Percentiles rank a stretch among this genome's conserved stretches.
phyloP scores from a whole-genome alignment of 768 basidiomycete genomes.

The Suillus occidentalis region DNA sequence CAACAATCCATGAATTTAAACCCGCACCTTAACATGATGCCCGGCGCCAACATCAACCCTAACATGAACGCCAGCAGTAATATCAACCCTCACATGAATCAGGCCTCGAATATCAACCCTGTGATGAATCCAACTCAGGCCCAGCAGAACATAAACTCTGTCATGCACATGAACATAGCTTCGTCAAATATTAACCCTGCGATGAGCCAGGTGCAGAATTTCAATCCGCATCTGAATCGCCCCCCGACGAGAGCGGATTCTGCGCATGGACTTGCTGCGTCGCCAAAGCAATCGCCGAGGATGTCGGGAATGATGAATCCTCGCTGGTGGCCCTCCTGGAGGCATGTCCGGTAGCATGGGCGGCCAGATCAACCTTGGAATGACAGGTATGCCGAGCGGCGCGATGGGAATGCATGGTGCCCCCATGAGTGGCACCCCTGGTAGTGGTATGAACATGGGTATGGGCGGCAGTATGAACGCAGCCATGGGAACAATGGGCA shows the following conservation, averaged over 20 bases:
- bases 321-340: slow-evolving; percentile 5
- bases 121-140: slow-evolving; percentile 11
- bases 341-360: slow-evolving; percentile 11
- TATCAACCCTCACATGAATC: slow-evolving; percentile 19
- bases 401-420: slow-evolving; percentile 18
- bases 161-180: slow-evolving; percentile 17
- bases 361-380: slow-evolving; percentile 8
- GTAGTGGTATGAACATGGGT: not conserved
- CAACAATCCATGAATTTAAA: slow-evolving; percentile 22
- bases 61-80: slow-evolving; percentile 16
- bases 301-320: slow-evolving; percentile 9
- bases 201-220: slow-evolving; percentile 3
- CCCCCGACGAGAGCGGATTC: slow-evolving; percentile 32
- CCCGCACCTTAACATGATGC: slow-evolving; percentile 18
- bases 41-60: slow-evolving; percentile 12
- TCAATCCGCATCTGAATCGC: slow-evolving; percentile 20
- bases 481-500: slow-evolving; percentile 20
- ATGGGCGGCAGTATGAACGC: slow-evolving; percentile 15
- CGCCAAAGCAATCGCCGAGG: slow-evolving; percentile 31
- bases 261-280: slow-evolving; percentile 22
- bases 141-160: slow-evolving; percentile 16
- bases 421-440: slow-evolving; percentile 13
- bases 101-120: slow-evolving; percentile 22
- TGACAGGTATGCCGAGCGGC: slow-evolving; percentile 14
- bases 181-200: slow-evolving; percentile 18